Conservation (phyloP, 2,329 filamentous ascomycete genomes). For the Phyllosticta capitalensis region DNA sequence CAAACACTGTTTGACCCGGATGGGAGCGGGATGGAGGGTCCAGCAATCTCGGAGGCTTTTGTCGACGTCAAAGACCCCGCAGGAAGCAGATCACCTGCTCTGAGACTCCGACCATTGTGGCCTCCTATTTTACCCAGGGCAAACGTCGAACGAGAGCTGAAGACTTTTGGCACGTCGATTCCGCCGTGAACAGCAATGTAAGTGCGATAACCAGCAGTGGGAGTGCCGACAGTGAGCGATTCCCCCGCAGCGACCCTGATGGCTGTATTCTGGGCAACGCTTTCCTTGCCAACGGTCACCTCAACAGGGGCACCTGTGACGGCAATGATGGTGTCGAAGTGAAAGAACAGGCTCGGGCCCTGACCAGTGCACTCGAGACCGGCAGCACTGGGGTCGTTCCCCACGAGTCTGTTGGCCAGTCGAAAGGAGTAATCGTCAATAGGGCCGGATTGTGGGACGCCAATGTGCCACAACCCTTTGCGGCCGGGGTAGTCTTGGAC, state of each 20-base stretch:
- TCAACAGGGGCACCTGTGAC: background rate
- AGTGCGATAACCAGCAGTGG: background rate
- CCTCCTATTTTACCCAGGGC: background rate
- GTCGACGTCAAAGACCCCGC: background rate
- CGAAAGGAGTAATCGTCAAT: background rate
- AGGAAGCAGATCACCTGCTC: background rate
- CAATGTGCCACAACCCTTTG: background rate
- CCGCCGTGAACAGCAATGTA: background rate
- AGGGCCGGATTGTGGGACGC: background rate
- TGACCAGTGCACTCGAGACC: background rate
- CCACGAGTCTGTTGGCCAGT: background rate
- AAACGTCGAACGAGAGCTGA: background rate
- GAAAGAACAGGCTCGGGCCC: background rate
- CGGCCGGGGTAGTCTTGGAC: background rate
- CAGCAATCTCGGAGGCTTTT: background rate
- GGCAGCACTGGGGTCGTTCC: background rate
- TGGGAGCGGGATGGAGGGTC: background rate
- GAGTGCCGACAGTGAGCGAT: background rate
- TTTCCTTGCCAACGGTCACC: background rate
- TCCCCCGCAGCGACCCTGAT: background rate
- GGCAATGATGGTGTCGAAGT: background rate
- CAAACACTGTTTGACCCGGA: too few species aligned
- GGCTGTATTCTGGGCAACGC: background rate
- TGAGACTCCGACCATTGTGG: background rate
- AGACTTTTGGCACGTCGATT: background rate